Evolutionary conservation across 2,329 filamentous ascomycete genomes (phyloP), one percentile per base, ranked within the genome.

Genomic region (Tolypocladium ovalisporum): DNA sequence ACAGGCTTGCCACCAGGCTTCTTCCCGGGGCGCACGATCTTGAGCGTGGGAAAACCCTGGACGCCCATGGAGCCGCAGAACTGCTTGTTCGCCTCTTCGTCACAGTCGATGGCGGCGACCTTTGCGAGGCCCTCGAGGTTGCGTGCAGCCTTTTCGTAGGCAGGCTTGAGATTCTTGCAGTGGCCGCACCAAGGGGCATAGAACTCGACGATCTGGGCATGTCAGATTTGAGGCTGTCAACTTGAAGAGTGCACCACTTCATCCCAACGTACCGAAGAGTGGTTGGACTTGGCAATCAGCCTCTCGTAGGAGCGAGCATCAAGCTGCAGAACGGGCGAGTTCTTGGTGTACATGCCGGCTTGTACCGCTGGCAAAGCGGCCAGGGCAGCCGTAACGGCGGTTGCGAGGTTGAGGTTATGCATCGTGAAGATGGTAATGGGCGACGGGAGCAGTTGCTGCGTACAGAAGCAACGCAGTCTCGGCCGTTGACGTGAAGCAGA

Each of bases 161-260:
- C 89, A 3, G 92, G 93, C 75, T 97, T 92, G 67, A 99, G 87
- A 75, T 88, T 97, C 75, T 96, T 83, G 77, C 94, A 99, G 75
- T 97, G 94, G 47, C 93, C 94, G 68, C 94, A 97, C 93, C 93
- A 97, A 29, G 93, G 93, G 10, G 93, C 93, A 68, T 96, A 97
- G 80, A 97, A 97, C 75, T 92, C 90, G 70, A 85, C 75, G 52
- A 85, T 80, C 80, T 85, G 63, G 47, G n/a, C 44, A 9, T 13
- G 47, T 51, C 3, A 51, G 44, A 32, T 27, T 19, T 9, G 17
- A 15, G 1, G 15, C 44, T 19, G 27, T 7, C 2, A 2, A 7
- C 44, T 0, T 6, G 9, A 19, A 8, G 24, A 29, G 24, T 7
- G 22, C 4, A 70, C 86, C 71, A n/a, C n/a, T n/a, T n/a, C n/a